Percentiles rank a stretch among this genome's conserved stretches.
phyloP scores from a whole-genome alignment of 2,329 filamentous ascomycete species.

The Dactylellina drechsleri region DNA sequence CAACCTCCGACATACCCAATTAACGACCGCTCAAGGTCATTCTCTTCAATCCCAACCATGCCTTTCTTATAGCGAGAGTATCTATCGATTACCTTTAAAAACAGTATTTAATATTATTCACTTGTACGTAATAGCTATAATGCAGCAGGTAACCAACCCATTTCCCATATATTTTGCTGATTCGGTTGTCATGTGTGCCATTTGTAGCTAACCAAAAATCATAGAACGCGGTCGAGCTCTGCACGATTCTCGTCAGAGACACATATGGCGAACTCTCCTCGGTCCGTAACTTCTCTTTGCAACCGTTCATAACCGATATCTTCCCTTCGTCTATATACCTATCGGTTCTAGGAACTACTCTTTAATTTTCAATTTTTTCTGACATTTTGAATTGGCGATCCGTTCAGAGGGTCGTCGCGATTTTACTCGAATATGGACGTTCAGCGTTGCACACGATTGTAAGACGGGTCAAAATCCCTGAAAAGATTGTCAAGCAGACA shows the following conservation, averaged over 20 bases:
- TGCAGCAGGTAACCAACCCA: conserved; percentile 27
- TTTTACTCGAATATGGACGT: conserved; percentile 81
- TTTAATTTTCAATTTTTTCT: not conserved
- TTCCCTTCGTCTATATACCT: not conserved
- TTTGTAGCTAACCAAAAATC: no score
- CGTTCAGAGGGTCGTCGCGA: conserved; percentile 80
- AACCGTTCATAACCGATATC: conserved; percentile 15
- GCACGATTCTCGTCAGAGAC: conserved; percentile 86
- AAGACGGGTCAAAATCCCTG: conserved; percentile 76
- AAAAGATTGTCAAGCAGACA: conserved; percentile 81
- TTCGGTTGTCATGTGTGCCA: no score
- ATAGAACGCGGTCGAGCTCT: conserved; percentile 83
- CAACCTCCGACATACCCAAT: conserved; percentile 43
- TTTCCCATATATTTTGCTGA: not conserved
- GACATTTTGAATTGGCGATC: no score
- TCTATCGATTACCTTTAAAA: conserved; percentile 26
- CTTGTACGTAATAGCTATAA: conserved; percentile 20
- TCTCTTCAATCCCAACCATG: conserved; percentile 58
- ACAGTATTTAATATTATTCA: not conserved
- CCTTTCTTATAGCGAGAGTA: conserved; percentile 49
- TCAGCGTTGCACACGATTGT: conserved; percentile 76
- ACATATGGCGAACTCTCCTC: conserved; percentile 90
- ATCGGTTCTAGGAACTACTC: not conserved
- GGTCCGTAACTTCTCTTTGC: conserved; percentile 68
- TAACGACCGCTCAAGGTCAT: conserved; percentile 59